Conservation (phyloP, 2,329 filamentous ascomycete genomes). For the Ophiosphaerella narmari region DNA sequence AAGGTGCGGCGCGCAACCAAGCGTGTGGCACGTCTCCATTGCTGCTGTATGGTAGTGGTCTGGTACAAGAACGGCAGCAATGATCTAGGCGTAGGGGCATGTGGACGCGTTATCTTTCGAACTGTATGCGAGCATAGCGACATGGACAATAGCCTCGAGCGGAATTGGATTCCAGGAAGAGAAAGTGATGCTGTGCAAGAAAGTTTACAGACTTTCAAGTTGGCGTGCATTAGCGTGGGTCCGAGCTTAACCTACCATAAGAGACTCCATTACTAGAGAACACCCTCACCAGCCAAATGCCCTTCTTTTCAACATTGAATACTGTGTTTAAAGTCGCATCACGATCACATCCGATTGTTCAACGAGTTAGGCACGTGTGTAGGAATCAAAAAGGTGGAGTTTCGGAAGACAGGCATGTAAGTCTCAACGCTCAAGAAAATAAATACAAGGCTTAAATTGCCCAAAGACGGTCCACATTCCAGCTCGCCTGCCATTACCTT, state of each 20-base stretch:
- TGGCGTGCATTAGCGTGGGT: slow-evolving; percentile 4
- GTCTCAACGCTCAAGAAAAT: background rate
- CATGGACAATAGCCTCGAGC: slow-evolving; percentile 22
- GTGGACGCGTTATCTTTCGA: slow-evolving; percentile 41
- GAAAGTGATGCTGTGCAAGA: background rate
- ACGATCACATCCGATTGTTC: background rate
- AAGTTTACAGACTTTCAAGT: slow-evolving; percentile 2
- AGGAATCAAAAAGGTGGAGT: too few relatives aligned
- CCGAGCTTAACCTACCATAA: background rate
- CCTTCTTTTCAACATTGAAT: too few relatives aligned
- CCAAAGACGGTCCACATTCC: background rate
- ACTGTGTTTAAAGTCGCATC: too few relatives aligned
- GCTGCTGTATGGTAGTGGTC: slow-evolving; percentile 64
- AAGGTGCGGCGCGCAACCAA: slow-evolving; percentile 26
- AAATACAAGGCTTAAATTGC: background rate
- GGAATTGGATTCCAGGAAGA: background rate
- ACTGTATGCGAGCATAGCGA: slow-evolving; percentile 36
- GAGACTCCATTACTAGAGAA: too few relatives aligned
- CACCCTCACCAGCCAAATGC: background rate
- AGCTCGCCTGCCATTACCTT: background rate
- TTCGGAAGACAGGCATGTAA: too few relatives aligned
- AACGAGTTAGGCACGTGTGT: too few relatives aligned
- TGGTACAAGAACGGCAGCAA: slow-evolving; percentile 73
- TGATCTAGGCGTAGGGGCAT: slow-evolving; percentile 43
- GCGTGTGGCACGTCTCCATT: slow-evolving; percentile 30